A percentile compares a stretch with the other conserved stretches of the same genome.
Evolutionary conservation across 2,329 filamentous ascomycete genomes (phyloP).

Genomic region (Pestalotiopsis sp.): DNA sequence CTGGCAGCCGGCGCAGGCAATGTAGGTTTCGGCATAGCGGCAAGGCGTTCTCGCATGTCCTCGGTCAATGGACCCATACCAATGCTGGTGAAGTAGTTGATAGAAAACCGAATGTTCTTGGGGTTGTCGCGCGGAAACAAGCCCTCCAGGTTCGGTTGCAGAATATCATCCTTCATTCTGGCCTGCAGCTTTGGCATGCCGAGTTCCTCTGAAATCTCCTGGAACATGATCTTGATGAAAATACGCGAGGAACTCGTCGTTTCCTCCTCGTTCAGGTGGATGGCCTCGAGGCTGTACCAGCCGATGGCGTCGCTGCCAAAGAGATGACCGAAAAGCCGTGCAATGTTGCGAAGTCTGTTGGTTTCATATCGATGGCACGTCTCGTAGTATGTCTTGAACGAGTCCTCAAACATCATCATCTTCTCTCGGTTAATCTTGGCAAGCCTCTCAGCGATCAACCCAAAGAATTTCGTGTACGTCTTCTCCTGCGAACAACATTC

Average conservation of each 20-base stretch:
- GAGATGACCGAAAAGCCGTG: constrained; percentile 91
- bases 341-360: constrained; percentile 92
- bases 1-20: constrained; percentile 66
- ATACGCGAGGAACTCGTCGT: constrained; percentile 96
- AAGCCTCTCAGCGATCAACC: constrained; percentile 90
- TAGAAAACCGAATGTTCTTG: constrained; percentile 90
- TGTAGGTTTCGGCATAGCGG: constrained; percentile 85
- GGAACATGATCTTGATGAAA: constrained; percentile 97
- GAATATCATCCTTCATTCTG: constrained; percentile 75
- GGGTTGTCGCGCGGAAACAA: constrained; percentile 90
- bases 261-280: constrained; percentile 94
- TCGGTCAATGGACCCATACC: constrained; percentile 95
- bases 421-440: constrained; percentile 95
- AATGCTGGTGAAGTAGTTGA: constrained; percentile 99
- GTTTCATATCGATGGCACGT: constrained; percentile 98
- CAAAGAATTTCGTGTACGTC: constrained; percentile 97
- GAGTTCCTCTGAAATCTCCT: constrained; percentile 85
- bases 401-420: constrained; percentile 88
- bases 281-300: constrained; percentile 84
- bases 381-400: constrained; percentile 92
- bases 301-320: constrained; percentile 85
- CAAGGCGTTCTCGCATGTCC: constrained; percentile 88
- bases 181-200: constrained; percentile 80
- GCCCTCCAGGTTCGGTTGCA: constrained; percentile 79
- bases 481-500: constrained; percentile 97